phyloP scores from a whole-genome alignment of 768 basidiomycete species.

The Pisolithus albus region DNA sequence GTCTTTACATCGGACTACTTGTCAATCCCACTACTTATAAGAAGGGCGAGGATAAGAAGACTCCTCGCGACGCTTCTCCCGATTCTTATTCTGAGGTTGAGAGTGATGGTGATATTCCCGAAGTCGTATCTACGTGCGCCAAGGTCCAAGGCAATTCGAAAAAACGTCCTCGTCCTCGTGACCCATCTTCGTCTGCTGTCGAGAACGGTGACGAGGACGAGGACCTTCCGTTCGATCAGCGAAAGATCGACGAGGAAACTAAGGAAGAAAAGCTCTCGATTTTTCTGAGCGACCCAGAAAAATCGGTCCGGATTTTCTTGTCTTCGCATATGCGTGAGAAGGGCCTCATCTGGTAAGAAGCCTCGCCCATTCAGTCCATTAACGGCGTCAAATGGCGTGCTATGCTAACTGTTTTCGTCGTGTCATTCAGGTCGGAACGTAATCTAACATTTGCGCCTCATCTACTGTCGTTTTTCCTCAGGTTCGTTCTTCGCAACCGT shows the following conservation, averaged over 20 bases:
- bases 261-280: constrained; percentile 39
- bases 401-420: not conserved
- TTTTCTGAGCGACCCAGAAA: constrained; percentile 62
- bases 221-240: constrained; percentile 32
- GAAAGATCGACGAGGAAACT: constrained; percentile 24
- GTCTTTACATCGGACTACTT: constrained; percentile 53
- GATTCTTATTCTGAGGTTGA: constrained; percentile 31
- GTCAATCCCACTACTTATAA: constrained; percentile 35
- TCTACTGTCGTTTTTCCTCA: constrained; percentile 52
- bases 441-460: constrained; percentile 47
- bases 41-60: constrained; percentile 26
- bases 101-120: constrained; percentile 11
- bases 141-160: constrained; percentile 1
- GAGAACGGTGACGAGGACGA: constrained; percentile 26
- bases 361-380: constrained; percentile 1
- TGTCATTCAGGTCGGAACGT: constrained; percentile 35
- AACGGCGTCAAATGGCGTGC: not conserved
- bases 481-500: constrained; percentile 51
- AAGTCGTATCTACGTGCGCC: constrained; percentile 1
- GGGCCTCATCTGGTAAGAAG: constrained; percentile 65
- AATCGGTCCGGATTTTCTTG: constrained; percentile 54
- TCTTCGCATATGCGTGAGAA: constrained; percentile 62
- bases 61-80: constrained; percentile 25
- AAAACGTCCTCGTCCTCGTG: constrained; percentile 22
- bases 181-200: constrained; percentile 7